Evolutionary conservation across 1,284 basidiomycete genomes (phyloP), one percentile per base, ranked within the genome.

Genomic region (Cryptococcus sp.): DNA sequence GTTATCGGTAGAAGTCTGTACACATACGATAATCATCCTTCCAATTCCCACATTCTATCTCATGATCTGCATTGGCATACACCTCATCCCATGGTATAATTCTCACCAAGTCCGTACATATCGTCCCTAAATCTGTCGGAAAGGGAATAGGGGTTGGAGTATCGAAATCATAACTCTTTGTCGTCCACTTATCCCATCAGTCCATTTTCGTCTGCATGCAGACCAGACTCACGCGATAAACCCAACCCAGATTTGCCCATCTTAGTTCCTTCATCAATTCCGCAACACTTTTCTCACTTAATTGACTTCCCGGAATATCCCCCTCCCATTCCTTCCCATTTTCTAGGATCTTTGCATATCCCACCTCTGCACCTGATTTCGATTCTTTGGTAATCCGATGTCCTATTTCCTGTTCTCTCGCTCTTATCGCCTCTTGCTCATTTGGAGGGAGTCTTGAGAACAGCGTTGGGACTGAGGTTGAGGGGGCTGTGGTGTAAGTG

Each of bases 231-330:
- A 77, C 77, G 55, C 77, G 72, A 70, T 96, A 96, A 49, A 83
- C 87, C 83, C 87, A 88, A 4, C 91, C 91, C 42, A 96, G 86
- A 63, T 93, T 96, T 1, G 89, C 87, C 91, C 91, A 96, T 36
- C 91, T 80, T 34, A 96, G 70, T 11, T 81, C 72, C 67, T 83
- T 86, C n/a, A 91, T 60, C 4, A 92, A 80, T 42, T 79, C 74
- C 7, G 78, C 80, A 0, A 81, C 86, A 2, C 85, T 79, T 18
- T 80, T 81, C 54, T 88, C 85, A 48, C 83, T 78, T 44, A 90
- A 41, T 46, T 67, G 68, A 7, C 59, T 59, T 14, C 61, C 63
- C 0, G 69, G 68, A 14, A 57, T 45, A 52, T 71, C 70, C 2
- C 63, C 66, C 21, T 52, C 59, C 62, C 64, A 70, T 1, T 48